phyloP scores from a whole-genome alignment of 164 flowering plant species.

The Annona squamosa region DNA sequence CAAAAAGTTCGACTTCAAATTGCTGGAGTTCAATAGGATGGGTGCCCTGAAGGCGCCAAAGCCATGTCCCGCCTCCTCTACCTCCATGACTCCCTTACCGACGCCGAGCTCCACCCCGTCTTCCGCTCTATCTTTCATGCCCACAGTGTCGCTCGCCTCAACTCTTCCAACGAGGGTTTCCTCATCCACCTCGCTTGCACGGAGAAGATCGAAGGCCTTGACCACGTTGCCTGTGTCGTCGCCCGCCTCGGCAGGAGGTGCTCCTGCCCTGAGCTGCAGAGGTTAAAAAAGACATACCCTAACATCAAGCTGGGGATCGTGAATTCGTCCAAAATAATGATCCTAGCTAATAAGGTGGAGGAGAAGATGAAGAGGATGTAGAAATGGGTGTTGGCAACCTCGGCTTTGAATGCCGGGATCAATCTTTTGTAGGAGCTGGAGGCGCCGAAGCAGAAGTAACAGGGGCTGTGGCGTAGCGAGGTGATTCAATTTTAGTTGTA shows the following conservation, averaged over 20 bases:
- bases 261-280: conserved; percentile 24
- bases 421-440: conserved; percentile 48
- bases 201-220: conserved; percentile 63
- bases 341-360: conserved; percentile 23
- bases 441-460: conserved; percentile 32
- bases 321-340: conserved; percentile 20
- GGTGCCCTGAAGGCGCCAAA: conserved; percentile 53
- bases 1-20: conserved; percentile 47
- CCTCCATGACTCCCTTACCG: conserved; percentile 57
- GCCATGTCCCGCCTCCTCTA: conserved; percentile 58
- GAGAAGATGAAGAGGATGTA: conserved; percentile 45
- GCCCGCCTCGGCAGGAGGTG: conserved; percentile 48
- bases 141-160: conserved; percentile 43
- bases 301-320: conserved; percentile 36
- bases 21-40: conserved; percentile 49
- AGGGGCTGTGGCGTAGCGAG: conserved; percentile 23
- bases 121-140: conserved; percentile 24
- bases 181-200: conserved; percentile 48
- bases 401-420: conserved; percentile 27
- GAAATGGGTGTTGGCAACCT: conserved; percentile 37
- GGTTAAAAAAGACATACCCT: conserved; percentile 39
- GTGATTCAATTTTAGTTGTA: not conserved
- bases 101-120: conserved; percentile 37
- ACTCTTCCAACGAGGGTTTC: conserved; percentile 42
- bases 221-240: conserved; percentile 34